These are phyloP conservation scores for Suillus fuscotomentosus DNA, from an alignment of 768 basidiomycete species.

Conservation along the genomic window DNA sequence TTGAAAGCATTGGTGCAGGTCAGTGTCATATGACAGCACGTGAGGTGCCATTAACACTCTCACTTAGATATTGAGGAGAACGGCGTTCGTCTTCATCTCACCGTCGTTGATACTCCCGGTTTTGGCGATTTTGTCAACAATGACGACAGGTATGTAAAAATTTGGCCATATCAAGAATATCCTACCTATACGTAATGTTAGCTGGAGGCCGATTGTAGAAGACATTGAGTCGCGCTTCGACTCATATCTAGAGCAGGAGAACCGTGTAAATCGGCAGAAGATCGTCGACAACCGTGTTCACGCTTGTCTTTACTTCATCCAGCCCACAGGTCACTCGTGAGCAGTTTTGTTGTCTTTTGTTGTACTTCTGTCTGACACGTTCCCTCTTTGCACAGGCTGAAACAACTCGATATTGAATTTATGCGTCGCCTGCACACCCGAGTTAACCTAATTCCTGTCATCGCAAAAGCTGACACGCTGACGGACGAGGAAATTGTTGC, in stretches of 20 bases:
- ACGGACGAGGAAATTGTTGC: slow-evolving; percentile 93
- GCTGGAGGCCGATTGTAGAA: slow-evolving; percentile 98
- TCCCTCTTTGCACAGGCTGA: slow-evolving; percentile 57
- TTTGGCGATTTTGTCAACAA: slow-evolving; percentile 99
- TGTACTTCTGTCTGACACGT: not conserved
- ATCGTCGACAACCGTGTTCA: slow-evolving; percentile 97
- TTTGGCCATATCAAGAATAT: slow-evolving; percentile 12
- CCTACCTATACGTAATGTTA: slow-evolving; percentile 33
- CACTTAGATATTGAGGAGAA: slow-evolving; percentile 95
- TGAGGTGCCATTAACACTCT: not conserved
- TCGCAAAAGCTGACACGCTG: slow-evolving; percentile 97
- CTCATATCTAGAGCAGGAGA: slow-evolving; percentile 97
- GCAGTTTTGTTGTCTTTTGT: slow-evolving; percentile 26
- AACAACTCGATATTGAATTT: slow-evolving; percentile 98
- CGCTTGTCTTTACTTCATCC: slow-evolving; percentile 98
- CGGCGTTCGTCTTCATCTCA: slow-evolving; percentile 92
- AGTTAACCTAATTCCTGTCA: slow-evolving; percentile 98
- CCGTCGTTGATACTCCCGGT: slow-evolving; percentile 99
- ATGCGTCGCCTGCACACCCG: slow-evolving; percentile 97
- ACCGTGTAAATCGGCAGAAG: slow-evolving; percentile 93
- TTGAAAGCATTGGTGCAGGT: slow-evolving; percentile 99
- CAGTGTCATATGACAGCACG: slow-evolving; percentile 28
- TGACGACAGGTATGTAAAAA: slow-evolving; percentile 76
- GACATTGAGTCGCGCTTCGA: slow-evolving; percentile 98
- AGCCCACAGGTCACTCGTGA: slow-evolving; percentile 97